phyloP scores from a whole-genome alignment of 352 stramenopile species.

The Globisporangium nunn region DNA sequence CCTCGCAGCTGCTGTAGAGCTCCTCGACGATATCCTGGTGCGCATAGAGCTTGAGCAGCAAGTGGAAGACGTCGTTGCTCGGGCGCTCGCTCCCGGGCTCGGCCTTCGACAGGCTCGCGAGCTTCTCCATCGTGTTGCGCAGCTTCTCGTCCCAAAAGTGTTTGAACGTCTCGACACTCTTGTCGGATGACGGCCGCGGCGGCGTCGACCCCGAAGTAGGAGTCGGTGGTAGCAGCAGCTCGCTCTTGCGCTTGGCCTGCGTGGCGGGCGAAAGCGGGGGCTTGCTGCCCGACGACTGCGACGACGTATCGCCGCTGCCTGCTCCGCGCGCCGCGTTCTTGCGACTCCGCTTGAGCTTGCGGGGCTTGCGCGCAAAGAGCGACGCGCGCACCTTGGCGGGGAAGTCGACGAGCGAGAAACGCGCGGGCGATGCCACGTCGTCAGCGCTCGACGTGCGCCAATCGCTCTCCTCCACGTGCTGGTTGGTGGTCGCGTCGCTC shows the following conservation, averaged over 20 bases:
- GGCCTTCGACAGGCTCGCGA: conserved; percentile 24
- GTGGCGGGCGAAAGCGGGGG: background rate
- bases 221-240: background rate
- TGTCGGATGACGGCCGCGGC: conserved; percentile 5
- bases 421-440: conserved; percentile 19
- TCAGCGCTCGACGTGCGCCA: conserved; percentile 33
- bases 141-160: conserved; percentile 79
- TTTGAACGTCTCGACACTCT: conserved; percentile 65
- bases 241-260: background rate
- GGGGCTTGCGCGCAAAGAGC: conserved; percentile 25
- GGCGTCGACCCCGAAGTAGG: background rate
- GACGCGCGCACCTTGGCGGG: conserved; percentile 35
- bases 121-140: conserved; percentile 44
- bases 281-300: conserved; percentile 1
- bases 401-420: conserved; percentile 40
- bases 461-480: conserved; percentile 28
- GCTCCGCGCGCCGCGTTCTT: conserved; percentile 9
- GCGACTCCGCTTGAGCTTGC: conserved; percentile 20
- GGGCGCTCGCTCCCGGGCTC: conserved; percentile 11
- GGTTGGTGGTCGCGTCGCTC: background rate
- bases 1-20: conserved; percentile 63
- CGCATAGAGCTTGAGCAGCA: conserved; percentile 73
- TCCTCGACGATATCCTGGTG: conserved; percentile 77
- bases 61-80: conserved; percentile 53
- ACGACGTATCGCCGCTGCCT: conserved; percentile 5